Base-by-base conservation (phyloP, 2,329 filamentous ascomycete genomes). In the Aureobasidium sp. region DNA sequence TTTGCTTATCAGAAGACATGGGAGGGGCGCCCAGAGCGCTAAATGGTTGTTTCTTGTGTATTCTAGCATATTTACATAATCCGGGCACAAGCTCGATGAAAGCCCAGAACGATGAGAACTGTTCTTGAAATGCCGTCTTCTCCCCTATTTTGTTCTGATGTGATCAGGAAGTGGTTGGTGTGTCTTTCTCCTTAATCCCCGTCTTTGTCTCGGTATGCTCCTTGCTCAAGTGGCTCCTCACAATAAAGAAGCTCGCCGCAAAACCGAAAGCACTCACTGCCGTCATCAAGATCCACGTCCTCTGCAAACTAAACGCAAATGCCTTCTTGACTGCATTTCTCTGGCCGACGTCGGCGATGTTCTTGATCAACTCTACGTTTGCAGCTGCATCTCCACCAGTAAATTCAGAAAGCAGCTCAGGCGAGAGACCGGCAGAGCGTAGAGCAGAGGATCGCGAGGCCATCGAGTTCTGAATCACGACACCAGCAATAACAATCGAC, bases 211-310 rank as follows among this genome's bases (percentile, higher is more conserved):
- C 78, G 7, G 75, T 74, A 66, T 84, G 81, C 64, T 81, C 79
- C 52, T 74, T 78, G 48, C 74, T 81, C 67, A 84, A 66, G 3
- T 73, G 68, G 15, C 69, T 65, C 48, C 79, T 78, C 36, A 74
- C 56, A 92, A 97, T 68, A 92, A 97, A 77, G 97, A 97, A 79
- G 83, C 90, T 0, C 83, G 87, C 0, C 90, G 96, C 55, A 92
- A 97, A 75, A 92, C 97, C 51, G 94, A 90, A 74, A 92, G 97
- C 73, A 93, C 76, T 72, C 20, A 81, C 67, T 55, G 69, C 71
- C 0, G 77, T 79, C 59, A 78, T 80, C 66, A 81, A 62, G 29
- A 81, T 79, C 67, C 77, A 82, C 69, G 82, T 77, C 63, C 80
- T 78, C 44, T 76, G 71, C 57, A 82, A 65, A 65, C 80, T 82